These are phyloP conservation scores for Mucor irregularis DNA, from an alignment of 371 early-diverging fungal genomes.

Conservation along the genomic window DNA sequence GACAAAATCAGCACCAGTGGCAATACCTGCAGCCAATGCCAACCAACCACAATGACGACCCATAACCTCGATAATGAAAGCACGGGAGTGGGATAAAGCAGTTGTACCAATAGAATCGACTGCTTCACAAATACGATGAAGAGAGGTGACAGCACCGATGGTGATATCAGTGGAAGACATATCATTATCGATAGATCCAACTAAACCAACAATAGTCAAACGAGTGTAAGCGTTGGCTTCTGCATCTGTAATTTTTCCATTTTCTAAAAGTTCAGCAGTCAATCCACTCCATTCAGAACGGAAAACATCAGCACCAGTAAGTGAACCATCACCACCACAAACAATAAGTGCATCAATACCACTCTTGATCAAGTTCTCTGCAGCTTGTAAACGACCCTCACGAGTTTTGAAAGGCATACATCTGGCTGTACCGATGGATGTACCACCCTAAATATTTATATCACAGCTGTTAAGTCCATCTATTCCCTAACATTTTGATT, in stretches of 20 bases:
- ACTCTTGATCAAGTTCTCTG: constrained; percentile 83
- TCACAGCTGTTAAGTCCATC: too few relatives aligned
- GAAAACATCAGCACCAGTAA: constrained; percentile 96
- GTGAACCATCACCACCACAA: constrained; percentile 98
- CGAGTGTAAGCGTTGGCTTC: constrained; percentile 60
- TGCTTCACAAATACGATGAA: constrained; percentile 97
- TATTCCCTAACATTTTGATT: not conserved
- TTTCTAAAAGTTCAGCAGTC: constrained; percentile 71
- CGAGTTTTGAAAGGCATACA: constrained; percentile 85
- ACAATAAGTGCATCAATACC: constrained; percentile 97
- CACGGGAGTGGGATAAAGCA: constrained; percentile 95
- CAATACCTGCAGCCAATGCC: constrained; percentile 91
- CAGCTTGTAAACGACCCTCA: constrained; percentile 90
- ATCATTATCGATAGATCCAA: constrained; percentile 97
- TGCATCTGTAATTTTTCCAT: constrained; percentile 56
- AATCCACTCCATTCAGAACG: constrained; percentile 92
- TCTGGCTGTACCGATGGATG: constrained; percentile 95
- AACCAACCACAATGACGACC: constrained; percentile 99
- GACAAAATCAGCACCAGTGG: constrained; percentile 93
- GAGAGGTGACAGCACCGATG: constrained; percentile 95
- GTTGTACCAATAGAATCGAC: constrained; percentile 96
- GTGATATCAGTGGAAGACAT: constrained; percentile 97
- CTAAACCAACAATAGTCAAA: constrained; percentile 94
- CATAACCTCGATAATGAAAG: constrained; percentile 99
- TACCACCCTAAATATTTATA: constrained; percentile 80